These are phyloP conservation scores for Pichia sp. DNA, from an alignment of 1,139 yeast species.

Conservation along the genomic window DNA sequence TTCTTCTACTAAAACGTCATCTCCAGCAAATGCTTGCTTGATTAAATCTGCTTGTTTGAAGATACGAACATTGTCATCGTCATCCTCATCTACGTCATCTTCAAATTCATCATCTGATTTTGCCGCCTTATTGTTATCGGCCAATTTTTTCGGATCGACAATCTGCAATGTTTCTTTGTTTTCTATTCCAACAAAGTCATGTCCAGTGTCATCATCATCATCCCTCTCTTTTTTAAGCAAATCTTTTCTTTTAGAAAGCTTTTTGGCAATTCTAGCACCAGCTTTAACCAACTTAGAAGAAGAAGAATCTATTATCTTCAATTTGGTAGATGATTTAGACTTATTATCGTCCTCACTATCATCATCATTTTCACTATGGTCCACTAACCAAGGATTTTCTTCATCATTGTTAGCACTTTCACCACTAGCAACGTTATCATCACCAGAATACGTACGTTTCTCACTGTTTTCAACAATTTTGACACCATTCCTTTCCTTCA, in stretches of 20 bases:
- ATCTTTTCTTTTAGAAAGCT: slow-evolving; percentile 28
- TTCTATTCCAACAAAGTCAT: slow-evolving; percentile 41
- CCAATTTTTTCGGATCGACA: slow-evolving; percentile 22
- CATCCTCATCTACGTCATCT: slow-evolving; percentile 31
- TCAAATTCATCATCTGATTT: slow-evolving; percentile 33
- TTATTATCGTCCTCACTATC: slow-evolving; percentile 24
- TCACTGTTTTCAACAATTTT: slow-evolving; percentile 3
- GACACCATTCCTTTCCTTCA: slow-evolving; percentile 16
- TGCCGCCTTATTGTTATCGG: slow-evolving; percentile 7
- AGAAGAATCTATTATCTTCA: slow-evolving; percentile 51
- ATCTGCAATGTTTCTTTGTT: slow-evolving; percentile 40
- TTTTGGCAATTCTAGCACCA: slow-evolving; percentile 48
- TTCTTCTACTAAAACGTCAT: slow-evolving; percentile 66
- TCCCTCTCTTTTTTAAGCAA: slow-evolving; percentile 30
- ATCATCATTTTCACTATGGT: slow-evolving; percentile 24
- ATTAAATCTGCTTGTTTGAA: slow-evolving; percentile 78
- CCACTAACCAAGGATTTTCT: slow-evolving; percentile 42
- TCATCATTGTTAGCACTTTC: slow-evolving; percentile 22
- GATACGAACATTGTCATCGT: slow-evolving; percentile 38
- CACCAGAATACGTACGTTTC: slow-evolving; percentile 3
- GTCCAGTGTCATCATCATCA: slow-evolving; percentile 27
- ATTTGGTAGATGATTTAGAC: slow-evolving; percentile 41
- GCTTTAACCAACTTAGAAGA: slow-evolving; percentile 49
- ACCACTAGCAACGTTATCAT: slow-evolving; percentile 1
- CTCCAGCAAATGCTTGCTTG: slow-evolving; percentile 94